Conservation (phyloP, 805 yeast genomes). For the Kazachstania kunashirensis region DNA sequence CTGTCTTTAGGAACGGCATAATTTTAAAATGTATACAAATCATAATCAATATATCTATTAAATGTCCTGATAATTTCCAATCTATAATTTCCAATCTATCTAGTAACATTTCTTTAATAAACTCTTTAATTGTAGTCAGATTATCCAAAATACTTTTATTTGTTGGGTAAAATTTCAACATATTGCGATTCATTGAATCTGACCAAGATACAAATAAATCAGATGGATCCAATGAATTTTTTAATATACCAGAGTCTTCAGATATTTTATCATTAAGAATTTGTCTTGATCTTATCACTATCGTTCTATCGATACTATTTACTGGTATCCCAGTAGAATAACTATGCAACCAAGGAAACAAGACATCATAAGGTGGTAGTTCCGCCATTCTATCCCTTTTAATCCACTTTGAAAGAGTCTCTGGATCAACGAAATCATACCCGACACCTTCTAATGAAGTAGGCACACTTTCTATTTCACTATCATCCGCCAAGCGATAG, state of each 20-base stretch:
- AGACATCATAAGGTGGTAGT: constrained; percentile 52
- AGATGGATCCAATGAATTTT: constrained; percentile 43
- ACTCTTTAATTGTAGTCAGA: background rate
- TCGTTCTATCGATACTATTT: constrained; percentile 32
- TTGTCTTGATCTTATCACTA: constrained; percentile 26
- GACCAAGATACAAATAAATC: constrained; percentile 47
- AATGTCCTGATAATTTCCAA: background rate
- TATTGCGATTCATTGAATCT: constrained; percentile 27
- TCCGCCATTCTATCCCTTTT: background rate
- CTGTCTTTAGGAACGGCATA: constrained; percentile 35
- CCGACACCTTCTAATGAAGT: no score
- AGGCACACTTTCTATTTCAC: no score
- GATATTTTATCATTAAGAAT: constrained; percentile 9
- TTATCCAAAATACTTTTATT: constrained; percentile 1
- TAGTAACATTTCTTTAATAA: background rate
- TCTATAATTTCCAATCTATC: background rate
- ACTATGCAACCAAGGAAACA: constrained; percentile 93
- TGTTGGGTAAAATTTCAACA: constrained; percentile 10
- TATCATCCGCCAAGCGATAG: no score
- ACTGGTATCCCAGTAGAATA: constrained; percentile 51
- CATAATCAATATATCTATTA: constrained; percentile 14
- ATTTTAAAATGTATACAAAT: constrained; percentile 22
- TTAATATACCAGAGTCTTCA: constrained; percentile 36
- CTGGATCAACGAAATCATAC: background rate
- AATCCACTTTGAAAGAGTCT: background rate